Percentiles rank a stretch among this genome's conserved stretches.
phyloP scores from a whole-genome alignment of 208 protist species.

The Hexamita inflata region DNA sequence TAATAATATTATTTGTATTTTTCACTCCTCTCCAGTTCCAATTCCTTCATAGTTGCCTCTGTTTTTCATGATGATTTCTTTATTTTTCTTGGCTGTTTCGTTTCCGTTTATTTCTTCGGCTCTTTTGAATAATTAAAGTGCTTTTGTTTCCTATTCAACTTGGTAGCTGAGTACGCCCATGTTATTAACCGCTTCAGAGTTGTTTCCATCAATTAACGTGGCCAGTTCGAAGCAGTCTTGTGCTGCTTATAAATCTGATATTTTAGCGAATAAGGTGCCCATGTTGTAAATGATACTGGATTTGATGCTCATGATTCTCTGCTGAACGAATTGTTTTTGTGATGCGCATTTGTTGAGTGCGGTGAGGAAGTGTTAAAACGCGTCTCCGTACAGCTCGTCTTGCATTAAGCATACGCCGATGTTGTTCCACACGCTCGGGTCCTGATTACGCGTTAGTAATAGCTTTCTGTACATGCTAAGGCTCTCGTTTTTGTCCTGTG shows the following conservation, averaged over 20 bases:
- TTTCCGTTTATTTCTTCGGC: not conserved
- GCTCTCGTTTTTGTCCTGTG: not conserved
- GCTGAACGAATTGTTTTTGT: too few species aligned
- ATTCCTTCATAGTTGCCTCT: not conserved
- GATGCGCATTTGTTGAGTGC: not conserved
- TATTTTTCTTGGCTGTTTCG: not conserved
- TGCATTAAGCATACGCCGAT: not conserved
- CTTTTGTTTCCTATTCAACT: not conserved
- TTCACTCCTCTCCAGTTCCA: too few species aligned
- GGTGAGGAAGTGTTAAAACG: not conserved
- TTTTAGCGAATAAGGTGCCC: not conserved
- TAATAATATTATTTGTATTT: too few species aligned
- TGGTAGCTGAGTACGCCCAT: not conserved
- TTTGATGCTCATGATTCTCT: not conserved
- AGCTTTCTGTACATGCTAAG: not conserved
- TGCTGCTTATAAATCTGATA: not conserved
- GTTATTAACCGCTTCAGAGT: not conserved
- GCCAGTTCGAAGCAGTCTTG: not conserved
- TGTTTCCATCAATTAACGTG: not conserved
- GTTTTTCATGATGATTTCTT: not conserved
- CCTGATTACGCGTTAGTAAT: not conserved
- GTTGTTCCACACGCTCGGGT: not conserved
- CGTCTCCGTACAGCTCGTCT: not conserved
- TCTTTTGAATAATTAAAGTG: not conserved
- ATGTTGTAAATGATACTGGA: not conserved